Conservation (phyloP, 1,284 basidiomycete species). For the Moniliophthora roreri region DNA sequence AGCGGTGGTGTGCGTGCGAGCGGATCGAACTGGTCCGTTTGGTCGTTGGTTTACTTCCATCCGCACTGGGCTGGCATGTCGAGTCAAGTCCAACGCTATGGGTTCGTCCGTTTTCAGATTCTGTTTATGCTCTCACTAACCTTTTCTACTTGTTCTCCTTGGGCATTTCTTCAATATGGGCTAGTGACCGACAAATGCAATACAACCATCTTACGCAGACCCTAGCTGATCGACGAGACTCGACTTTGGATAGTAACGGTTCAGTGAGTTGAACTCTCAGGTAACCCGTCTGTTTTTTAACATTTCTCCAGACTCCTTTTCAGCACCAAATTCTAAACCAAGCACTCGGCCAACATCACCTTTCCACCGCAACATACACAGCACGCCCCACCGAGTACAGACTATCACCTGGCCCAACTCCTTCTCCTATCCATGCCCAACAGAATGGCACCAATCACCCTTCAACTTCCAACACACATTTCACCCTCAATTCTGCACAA, state of each 20-base stretch:
- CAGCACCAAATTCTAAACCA: conserved; percentile 49
- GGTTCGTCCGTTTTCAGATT: neutral
- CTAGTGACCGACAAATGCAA: conserved; percentile 47
- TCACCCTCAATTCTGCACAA: neutral
- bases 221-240: conserved; percentile 43
- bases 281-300: conserved; percentile 9
- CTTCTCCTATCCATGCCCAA: conserved; percentile 22
- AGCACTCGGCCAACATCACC: conserved; percentile 41
- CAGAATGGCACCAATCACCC: conserved; percentile 13
- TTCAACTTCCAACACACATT: conserved; percentile 7
- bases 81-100: neutral
- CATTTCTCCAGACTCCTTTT: conserved; percentile 39
- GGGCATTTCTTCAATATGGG: conserved; percentile 13
- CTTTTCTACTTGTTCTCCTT: neutral
- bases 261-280: conserved; percentile 31
- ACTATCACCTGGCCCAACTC: conserved; percentile 31
- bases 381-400: conserved; percentile 31
- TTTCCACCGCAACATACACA: conserved; percentile 25
- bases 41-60: conserved; percentile 1
- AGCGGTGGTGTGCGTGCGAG: neutral
- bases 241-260: conserved; percentile 44
- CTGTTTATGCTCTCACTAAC: neutral
- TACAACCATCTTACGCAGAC: conserved; percentile 41
- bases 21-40: neutral
- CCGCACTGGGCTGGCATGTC: neutral